A percentile compares a stretch with the other conserved stretches of the same genome.
These are phyloP conservation scores for Clonostachys rosea DNA, from an alignment of 2,329 filamentous ascomycete species.

Conservation along the genomic window DNA sequence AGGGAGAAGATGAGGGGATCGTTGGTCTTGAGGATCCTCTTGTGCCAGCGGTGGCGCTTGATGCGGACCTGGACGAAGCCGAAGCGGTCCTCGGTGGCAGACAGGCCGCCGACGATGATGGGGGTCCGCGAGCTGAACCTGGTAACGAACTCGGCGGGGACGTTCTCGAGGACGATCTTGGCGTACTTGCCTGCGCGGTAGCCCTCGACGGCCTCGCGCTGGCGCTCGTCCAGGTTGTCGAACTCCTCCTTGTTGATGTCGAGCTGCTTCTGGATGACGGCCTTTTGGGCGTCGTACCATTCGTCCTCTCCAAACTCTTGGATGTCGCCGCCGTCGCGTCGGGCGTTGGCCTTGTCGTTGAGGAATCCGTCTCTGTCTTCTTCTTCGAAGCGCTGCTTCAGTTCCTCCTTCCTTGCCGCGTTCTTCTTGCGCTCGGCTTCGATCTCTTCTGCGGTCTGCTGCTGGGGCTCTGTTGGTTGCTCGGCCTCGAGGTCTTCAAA, in stretches of 20 bases:
- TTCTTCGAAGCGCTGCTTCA: constrained; percentile 91
- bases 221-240: constrained; percentile 77
- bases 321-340: constrained; percentile 61
- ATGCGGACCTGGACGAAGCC: constrained; percentile 94
- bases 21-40: constrained; percentile 97
- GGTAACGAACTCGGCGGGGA: constrained; percentile 84
- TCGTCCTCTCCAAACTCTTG: constrained; percentile 95
- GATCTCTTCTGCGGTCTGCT: constrained; percentile 47
- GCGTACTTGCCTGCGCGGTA: constrained; percentile 91
- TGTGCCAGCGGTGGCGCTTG: constrained; percentile 98
- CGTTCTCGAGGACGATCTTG: constrained; percentile 81
- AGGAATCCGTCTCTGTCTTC: constrained; percentile 96
- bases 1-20: constrained; percentile 96
- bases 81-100: constrained; percentile 90
- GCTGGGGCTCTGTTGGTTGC: constrained; percentile 68
- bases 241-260: constrained; percentile 97
- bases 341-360: constrained; percentile 79
- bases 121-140: constrained; percentile 80
- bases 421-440: constrained; percentile 89
- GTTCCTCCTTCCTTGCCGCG: constrained; percentile 86
- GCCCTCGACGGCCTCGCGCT: constrained; percentile 81
- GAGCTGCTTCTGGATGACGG: constrained; percentile 88
- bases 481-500: constrained; percentile 57
- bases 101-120: constrained; percentile 85
- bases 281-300: constrained; percentile 98